These are phyloP conservation scores for Linnemannia exigua DNA, from an alignment of 192 early-diverging fungal genomes.

Conservation along the genomic window DNA sequence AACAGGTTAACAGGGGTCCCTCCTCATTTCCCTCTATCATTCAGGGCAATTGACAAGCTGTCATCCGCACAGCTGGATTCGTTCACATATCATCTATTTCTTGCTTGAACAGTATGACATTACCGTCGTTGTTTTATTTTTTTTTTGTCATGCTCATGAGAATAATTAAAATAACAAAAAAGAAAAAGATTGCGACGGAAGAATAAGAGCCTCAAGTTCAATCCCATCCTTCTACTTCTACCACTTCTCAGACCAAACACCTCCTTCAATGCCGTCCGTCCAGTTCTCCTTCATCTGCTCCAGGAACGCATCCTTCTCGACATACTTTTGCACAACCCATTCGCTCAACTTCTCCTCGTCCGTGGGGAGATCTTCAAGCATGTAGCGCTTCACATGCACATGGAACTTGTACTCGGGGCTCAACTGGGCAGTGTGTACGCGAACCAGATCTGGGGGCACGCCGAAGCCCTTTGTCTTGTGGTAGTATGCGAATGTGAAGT, in stretches of 20 bases:
- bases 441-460: slow-evolving; percentile 67
- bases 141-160: too few species aligned
- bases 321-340: slow-evolving; percentile 84
- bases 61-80: background rate
- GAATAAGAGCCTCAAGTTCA: too few species aligned
- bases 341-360: slow-evolving; percentile 77
- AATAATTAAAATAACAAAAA: background rate
- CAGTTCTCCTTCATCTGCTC: slow-evolving; percentile 66
- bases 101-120: background rate
- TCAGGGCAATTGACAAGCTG: background rate
- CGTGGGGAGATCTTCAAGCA: slow-evolving; percentile 76
- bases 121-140: background rate
- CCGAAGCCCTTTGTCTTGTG: slow-evolving; percentile 60
- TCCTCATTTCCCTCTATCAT: background rate
- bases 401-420: slow-evolving; percentile 78
- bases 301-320: slow-evolving; percentile 91
- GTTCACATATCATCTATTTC: background rate
- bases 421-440: slow-evolving; percentile 59
- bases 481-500: slow-evolving; percentile 67
- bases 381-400: slow-evolving; percentile 82
- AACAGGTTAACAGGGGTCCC: background rate
- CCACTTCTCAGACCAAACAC: slow-evolving; percentile 53
- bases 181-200: background rate
- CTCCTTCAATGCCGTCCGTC: slow-evolving; percentile 59
- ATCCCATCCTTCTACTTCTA: background rate